phyloP scores from a whole-genome alignment of 1,284 basidiomycete species.

The Apiotrichum akiyoshidainum region DNA sequence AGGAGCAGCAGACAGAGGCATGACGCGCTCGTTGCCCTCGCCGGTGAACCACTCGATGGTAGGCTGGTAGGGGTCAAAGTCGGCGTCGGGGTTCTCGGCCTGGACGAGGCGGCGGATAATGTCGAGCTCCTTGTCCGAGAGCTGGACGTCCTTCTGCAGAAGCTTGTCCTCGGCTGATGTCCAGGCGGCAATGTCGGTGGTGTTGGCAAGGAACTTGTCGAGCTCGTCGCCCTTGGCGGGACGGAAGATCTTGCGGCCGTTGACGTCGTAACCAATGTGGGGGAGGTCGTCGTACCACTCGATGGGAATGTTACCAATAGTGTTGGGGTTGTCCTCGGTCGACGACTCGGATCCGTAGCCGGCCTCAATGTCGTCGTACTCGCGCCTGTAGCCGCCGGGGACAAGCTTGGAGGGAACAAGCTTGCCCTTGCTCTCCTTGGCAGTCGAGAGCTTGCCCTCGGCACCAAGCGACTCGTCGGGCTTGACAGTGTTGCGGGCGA shows the following conservation, averaged over 20 bases:
- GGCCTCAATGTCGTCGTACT: constrained; percentile 92
- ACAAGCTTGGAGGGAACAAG: constrained; percentile 53
- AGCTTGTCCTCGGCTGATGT: constrained; percentile 91
- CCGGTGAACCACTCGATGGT: constrained; percentile 97
- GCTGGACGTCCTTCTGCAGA: constrained; percentile 76
- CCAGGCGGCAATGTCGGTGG: constrained; percentile 91
- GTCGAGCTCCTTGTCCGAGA: constrained; percentile 89
- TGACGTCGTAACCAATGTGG: constrained; percentile 96
- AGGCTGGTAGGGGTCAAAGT: constrained; percentile 88
- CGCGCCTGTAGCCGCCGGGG: constrained; percentile 80
- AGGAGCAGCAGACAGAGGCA: constrained; percentile 85
- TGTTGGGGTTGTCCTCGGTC: constrained; percentile 94
- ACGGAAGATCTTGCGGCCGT: constrained; percentile 89
- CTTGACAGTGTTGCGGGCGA: constrained; percentile 44
- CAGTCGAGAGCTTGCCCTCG: constrained; percentile 43
- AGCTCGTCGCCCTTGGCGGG: constrained; percentile 95
- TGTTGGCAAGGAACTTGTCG: constrained; percentile 92
- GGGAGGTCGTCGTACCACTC: constrained; percentile 99
- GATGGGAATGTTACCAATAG: constrained; percentile 90
- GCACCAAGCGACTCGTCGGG: constrained; percentile 46
- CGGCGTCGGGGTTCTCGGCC: constrained; percentile 85
- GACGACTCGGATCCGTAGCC: constrained; percentile 96
- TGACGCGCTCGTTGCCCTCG: constrained; percentile 86
- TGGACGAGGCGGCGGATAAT: constrained; percentile 87
- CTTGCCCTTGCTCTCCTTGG: constrained; percentile 45